Conservation (phyloP, 2,329 filamentous ascomycete species). For the Pezicula radicicola region DNA sequence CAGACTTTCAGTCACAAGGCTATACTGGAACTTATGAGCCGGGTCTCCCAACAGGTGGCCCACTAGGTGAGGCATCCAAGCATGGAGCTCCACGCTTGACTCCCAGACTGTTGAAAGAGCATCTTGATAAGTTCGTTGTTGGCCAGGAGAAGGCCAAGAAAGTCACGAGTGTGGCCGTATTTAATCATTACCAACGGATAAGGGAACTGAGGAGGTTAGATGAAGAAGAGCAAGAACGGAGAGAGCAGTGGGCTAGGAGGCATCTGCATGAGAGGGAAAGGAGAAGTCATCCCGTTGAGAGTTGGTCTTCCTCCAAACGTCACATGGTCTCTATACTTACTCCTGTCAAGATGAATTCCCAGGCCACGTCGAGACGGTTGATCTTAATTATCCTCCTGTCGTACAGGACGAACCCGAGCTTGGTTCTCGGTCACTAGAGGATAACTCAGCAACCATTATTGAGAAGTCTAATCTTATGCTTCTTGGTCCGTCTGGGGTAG, state of each 20-base stretch:
- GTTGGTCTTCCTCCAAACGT: slow-evolving; percentile 41
- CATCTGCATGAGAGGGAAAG: slow-evolving; percentile 35
- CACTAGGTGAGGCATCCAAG: slow-evolving; percentile 45
- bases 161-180: slow-evolving; percentile 86
- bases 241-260: slow-evolving; percentile 60
- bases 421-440: slow-evolving; percentile 17
- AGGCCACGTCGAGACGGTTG: slow-evolving; percentile 37
- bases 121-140: slow-evolving; percentile 93
- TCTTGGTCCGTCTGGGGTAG: slow-evolving; percentile 88
- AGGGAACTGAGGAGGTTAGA: slow-evolving; percentile 72
- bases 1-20: slow-evolving; percentile 53
- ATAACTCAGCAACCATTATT: slow-evolving; percentile 40
- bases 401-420: slow-evolving; percentile 13
- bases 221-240: slow-evolving; percentile 66
- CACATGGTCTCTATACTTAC: slow-evolving; percentile 30
- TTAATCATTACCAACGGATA: slow-evolving; percentile 93
- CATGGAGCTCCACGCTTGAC: slow-evolving; percentile 63
- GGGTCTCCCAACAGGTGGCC: slow-evolving; percentile 57
- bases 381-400: slow-evolving; percentile 17
- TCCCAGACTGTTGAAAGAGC: slow-evolving; percentile 73
- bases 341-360: slow-evolving; percentile 50
- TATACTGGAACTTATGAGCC: slow-evolving; percentile 63
- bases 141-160: slow-evolving; percentile 95
- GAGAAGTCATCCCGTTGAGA: slow-evolving; percentile 74
- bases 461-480: slow-evolving; percentile 95